Evolutionary conservation across 176 grass and related monocot species (phyloP).

Genomic region (Aegilops speltoides): DNA sequence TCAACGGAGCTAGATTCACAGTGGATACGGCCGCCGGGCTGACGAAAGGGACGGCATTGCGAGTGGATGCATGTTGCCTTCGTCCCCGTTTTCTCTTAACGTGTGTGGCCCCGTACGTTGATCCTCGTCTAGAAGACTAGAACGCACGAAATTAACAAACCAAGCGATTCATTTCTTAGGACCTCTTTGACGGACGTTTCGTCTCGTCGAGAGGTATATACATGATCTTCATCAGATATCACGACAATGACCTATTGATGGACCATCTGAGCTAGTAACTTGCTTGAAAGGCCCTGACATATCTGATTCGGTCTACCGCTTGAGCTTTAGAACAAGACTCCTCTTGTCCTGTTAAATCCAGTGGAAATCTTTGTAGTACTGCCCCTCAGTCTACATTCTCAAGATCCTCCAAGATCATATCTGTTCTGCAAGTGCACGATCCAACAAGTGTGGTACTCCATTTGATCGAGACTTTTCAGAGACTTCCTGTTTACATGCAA

Average conservation of each 20-base stretch:
- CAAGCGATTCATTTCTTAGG: too few relatives aligned
- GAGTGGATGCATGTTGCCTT: neutral
- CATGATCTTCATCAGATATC: neutral
- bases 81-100: too few relatives aligned
- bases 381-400: neutral
- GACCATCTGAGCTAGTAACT: neutral
- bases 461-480: neutral
- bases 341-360: neutral
- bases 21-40: neutral
- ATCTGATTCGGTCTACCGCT: neutral
- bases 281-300: too few relatives aligned
- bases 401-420: neutral
- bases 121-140: too few relatives aligned
- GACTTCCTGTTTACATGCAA: neutral
- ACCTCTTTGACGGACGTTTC: neutral
- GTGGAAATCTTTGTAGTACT: neutral
- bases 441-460: too few relatives aligned
- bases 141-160: too few relatives aligned
- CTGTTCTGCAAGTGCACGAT: neutral
- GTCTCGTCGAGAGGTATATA: neutral
- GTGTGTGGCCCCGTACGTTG: too few relatives aligned
- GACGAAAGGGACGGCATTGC: neutral
- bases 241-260: neutral
- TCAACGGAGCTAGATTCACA: neutral
- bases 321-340: neutral